Base-by-base conservation (phyloP, 164 flowering plant species). In the Hamamelis virginiana region DNA sequence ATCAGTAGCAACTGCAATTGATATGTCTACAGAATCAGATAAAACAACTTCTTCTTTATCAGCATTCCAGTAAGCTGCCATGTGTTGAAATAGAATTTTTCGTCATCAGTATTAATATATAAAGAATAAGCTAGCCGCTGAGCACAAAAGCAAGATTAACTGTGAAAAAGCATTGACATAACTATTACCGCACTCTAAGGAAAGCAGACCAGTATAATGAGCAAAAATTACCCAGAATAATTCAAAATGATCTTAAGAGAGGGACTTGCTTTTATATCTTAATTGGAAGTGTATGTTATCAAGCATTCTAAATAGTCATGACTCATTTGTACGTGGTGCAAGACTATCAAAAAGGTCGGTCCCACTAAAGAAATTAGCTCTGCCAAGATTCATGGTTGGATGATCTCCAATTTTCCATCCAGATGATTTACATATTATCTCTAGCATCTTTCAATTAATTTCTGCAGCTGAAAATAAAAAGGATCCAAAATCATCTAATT, bases 1-100 rank as follows among this genome's bases (percentile, higher is more conserved):
- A 72, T 94, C 98, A 41, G 98, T 92, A 65, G 98, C 98, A 72
- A 94, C 98, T 55, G 98, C 98, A 74, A 94, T 82, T 57, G 97
- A 91, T 75, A 94, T 91, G 77, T 94, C 98, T 77, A 92, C 87
- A 58, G 94, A 81, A 69, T 92, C 90, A 64, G 86, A 84, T 27
- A 84, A 72, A 60, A 80, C 43, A 23, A 76, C 68, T 73, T 92
- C 98, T 59, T 84, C 96, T 76, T 91, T 89, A 51, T 76, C 86
- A 59, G 69, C 81, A 81, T 89, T 74, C 99, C 99, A 95, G 73
- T 80, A 92, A 70, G 92, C 98, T 92, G 85, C 63, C 52, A 72
- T 48, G 50, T 25, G 72, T 60, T 25, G 62, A 46, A 21, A 68
- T 52, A 64, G 18, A 64, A 44, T 5, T 19, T 48, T 51, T 57